Percentiles rank a stretch among this genome's conserved stretches.
Evolutionary conservation across 306 rosid species (phyloP).

Genomic region (Medicago arabica): DNA sequence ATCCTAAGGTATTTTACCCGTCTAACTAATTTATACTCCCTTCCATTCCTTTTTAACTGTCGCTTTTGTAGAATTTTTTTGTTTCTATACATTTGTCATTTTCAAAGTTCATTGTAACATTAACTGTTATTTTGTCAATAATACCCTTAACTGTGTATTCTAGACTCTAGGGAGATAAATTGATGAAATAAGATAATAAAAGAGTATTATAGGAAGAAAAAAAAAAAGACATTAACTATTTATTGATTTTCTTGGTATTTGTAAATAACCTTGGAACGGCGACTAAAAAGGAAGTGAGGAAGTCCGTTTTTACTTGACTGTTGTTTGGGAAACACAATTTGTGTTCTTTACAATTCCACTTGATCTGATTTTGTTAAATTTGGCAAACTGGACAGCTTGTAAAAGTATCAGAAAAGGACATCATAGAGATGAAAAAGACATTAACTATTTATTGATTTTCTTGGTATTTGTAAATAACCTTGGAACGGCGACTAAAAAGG

Average conservation of each 20-base stretch:
- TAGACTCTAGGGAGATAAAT: neutral
- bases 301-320: constrained; percentile 25
- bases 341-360: constrained; percentile 2
- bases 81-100: neutral
- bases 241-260: neutral
- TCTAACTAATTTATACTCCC: constrained; percentile 16
- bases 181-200: neutral
- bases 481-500: neutral
- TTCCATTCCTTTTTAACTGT: neutral
- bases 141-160: neutral
- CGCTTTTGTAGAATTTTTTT: neutral
- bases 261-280: neutral
- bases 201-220: neutral
- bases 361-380: constrained; percentile 34
- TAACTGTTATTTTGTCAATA: neutral
- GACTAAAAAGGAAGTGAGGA: neutral
- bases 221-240: neutral
- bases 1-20: constrained; percentile 71
- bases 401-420: constrained; percentile 77
- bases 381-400: constrained; percentile 60
- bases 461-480: neutral
- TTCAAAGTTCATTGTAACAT: neutral
- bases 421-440: constrained; percentile 68
- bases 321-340: neutral
- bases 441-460: neutral